Conservation (phyloP, 352 stramenopile species). For the Phytophthora citricola region DNA sequence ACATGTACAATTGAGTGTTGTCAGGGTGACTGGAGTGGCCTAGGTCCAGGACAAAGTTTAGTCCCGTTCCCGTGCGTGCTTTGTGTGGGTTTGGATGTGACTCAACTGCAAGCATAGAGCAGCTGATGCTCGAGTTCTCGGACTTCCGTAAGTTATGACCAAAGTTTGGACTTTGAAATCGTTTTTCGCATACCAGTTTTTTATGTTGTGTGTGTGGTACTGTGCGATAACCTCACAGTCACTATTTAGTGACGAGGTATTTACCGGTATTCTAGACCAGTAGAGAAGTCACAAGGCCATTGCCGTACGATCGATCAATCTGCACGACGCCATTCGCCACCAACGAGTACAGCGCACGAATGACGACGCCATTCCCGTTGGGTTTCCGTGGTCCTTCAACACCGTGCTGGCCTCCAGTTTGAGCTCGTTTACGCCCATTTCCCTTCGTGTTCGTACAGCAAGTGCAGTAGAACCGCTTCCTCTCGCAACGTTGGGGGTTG, state of each 20-base stretch:
- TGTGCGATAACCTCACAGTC: not conserved
- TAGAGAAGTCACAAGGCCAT: conserved; percentile 69
- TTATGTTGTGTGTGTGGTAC: not conserved
- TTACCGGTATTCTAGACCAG: conserved; percentile 44
- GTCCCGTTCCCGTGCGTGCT: no score
- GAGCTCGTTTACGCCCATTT: conserved; percentile 72
- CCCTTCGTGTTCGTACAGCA: conserved; percentile 68
- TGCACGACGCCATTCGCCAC: conserved; percentile 76
- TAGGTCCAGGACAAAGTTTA: no score
- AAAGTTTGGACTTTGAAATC: no score
- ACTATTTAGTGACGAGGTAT: not conserved
- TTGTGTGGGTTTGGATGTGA: no score
- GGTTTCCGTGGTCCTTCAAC: conserved; percentile 52
- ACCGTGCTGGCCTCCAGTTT: conserved; percentile 57
- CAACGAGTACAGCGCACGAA: conserved; percentile 71
- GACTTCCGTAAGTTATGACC: no score
- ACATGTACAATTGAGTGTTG: no score
- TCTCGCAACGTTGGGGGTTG: conserved; percentile 54
- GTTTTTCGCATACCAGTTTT: not conserved
- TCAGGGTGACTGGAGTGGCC: no score
- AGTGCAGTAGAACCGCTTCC: conserved; percentile 67
- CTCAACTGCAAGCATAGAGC: no score
- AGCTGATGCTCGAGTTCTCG: no score
- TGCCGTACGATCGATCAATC: conserved; percentile 70
- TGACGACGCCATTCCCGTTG: conserved; percentile 49